Evolutionary conservation across 352 stramenopile genomes (phyloP).

Genomic region (Thalassiosira ordinaria): DNA sequence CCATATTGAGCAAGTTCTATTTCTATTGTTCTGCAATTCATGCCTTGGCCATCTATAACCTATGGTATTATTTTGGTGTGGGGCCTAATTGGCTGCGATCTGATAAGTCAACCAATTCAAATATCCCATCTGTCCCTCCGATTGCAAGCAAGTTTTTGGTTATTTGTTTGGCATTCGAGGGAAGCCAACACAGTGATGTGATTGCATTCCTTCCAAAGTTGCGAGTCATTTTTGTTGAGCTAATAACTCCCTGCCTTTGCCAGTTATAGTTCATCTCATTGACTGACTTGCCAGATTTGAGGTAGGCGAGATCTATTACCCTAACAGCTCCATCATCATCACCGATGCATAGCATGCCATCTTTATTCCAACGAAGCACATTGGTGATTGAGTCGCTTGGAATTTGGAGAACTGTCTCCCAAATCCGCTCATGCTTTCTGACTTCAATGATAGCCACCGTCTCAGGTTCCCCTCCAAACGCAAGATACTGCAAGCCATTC

Average conservation of each 20-base stretch:
- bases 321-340: slow-evolving; percentile 68
- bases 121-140: slow-evolving; percentile 68
- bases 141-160: slow-evolving; percentile 59
- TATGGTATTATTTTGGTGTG: too few relatives aligned
- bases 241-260: slow-evolving; percentile 73
- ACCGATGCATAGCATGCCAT: slow-evolving; percentile 65
- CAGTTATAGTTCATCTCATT: slow-evolving; percentile 82
- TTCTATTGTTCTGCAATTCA: too few relatives aligned
- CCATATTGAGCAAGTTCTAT: too few relatives aligned
- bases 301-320: slow-evolving; percentile 74
- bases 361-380: slow-evolving; percentile 68
- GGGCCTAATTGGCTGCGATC: too few relatives aligned
- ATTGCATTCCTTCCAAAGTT: slow-evolving; percentile 69
- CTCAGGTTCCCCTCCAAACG: slow-evolving; percentile 68
- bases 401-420: slow-evolving; percentile 70
- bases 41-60: too few relatives aligned
- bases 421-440: slow-evolving; percentile 60
- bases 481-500: slow-evolving; percentile 69
- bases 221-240: slow-evolving; percentile 70
- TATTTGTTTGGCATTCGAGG: slow-evolving; percentile 27
- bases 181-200: slow-evolving; percentile 63
- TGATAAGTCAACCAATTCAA: slow-evolving; percentile 75
- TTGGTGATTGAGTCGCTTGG: slow-evolving; percentile 53
- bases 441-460: slow-evolving; percentile 73
- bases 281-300: slow-evolving; percentile 66